A percentile compares a stretch with the other conserved stretches of the same genome.
Conservation (phyloP, 2,329 filamentous ascomycete species). For the Hymenotorrendiella dingleyae region DNA sequence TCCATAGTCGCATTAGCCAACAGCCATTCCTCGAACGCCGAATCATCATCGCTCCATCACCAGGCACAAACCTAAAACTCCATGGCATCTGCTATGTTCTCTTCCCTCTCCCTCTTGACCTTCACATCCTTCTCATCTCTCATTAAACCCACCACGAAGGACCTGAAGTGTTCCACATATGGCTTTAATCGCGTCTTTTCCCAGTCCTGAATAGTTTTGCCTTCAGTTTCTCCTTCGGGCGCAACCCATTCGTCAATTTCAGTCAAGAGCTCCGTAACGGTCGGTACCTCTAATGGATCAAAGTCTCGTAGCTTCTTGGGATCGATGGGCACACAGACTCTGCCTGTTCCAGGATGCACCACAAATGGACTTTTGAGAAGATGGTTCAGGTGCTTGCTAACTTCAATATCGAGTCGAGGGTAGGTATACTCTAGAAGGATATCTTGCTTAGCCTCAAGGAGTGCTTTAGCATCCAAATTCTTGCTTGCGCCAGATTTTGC, state of each 20-base stretch:
- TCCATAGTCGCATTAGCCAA: too few relatives aligned
- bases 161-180: constrained; percentile 83
- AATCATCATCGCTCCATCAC: neutral
- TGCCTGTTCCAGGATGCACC: constrained; percentile 87
- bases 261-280: constrained; percentile 70
- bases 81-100: constrained; percentile 47
- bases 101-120: constrained; percentile 44
- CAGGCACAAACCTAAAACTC: constrained; percentile 46
- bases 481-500: constrained; percentile 71
- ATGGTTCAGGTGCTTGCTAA: constrained; percentile 97
- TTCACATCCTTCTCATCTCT: constrained; percentile 62
- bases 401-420: constrained; percentile 90
- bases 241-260: constrained; percentile 81
- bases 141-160: constrained; percentile 71
- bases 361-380: constrained; percentile 96
- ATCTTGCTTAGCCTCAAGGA: constrained; percentile 90
- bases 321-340: constrained; percentile 95
- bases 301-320: constrained; percentile 68
- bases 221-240: constrained; percentile 36
- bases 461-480: constrained; percentile 63
- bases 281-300: constrained; percentile 83
- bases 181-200: constrained; percentile 95
- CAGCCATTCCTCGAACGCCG: neutral
- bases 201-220: constrained; percentile 68
- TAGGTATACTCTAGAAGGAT: constrained; percentile 97